Evolutionary conservation across 2,329 filamentous ascomycete species (phyloP), one percentile per base, ranked within the genome.

Genomic region (Zymoseptoria crescenta): DNA sequence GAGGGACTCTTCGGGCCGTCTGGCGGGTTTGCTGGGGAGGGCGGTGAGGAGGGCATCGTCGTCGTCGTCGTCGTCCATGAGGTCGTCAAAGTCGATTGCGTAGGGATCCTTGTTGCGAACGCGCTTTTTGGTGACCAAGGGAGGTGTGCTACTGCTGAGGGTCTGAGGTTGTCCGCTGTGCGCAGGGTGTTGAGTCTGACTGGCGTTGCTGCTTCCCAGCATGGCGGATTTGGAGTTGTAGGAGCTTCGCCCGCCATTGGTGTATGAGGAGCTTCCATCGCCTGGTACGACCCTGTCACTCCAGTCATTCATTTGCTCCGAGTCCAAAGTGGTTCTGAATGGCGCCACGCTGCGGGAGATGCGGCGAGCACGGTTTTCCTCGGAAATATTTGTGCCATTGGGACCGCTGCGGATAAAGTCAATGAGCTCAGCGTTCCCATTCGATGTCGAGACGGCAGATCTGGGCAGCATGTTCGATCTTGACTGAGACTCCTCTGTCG

Each of bases 341-440:
- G 91, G 90, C 8, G 91, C 91, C 10, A 94, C 86, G n/a, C 83
- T 84, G 19, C 89, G 86, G 49, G 91, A 88, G 62, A 95, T 94
- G 24, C 89, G 85, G 59, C 85, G 88, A 62, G 83, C 82, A 29
- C 62, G 59, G 9, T 53, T 57, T 20, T 60, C 51, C 13, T 56
- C 51, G 27, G 81, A 80, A 16, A 16, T 45, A 20, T 51, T 51
- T 50, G 79, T 80, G 35, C 78, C 76, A 41, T 63, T 50, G 2
- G 91, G 91, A 0, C 92, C 93, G 70, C 90, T 87, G 52, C 92
- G 87, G 64, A 99, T 95, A 73, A 99, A 97, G 71, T 97, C 92
- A 65, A 96, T 96, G 59, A 99, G 77, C 61, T 96, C 94, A 10
- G 89, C 88, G 58, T 87, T 95, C 54, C 85, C 81, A 16, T 85